phyloP scores from a whole-genome alignment of 2,329 filamentous ascomycete genomes.

The Diaporthe nobilis region DNA sequence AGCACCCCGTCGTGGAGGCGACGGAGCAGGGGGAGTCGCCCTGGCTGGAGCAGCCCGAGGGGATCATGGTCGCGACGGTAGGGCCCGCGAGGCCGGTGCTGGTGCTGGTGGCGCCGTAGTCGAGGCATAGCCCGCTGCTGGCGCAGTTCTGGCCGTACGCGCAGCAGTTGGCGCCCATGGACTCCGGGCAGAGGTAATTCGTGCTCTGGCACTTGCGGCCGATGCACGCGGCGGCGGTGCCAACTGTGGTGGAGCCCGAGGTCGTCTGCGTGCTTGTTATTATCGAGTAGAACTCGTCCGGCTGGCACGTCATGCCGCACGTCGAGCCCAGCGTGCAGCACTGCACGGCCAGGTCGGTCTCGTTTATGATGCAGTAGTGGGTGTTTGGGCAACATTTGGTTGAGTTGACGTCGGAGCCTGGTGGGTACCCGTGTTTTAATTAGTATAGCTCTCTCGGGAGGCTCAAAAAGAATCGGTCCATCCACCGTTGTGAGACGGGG shows the following conservation, averaged over 20 bases:
- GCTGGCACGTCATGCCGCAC: no score
- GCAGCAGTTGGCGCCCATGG: conserved; percentile 50
- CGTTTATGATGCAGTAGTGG: conserved; percentile 51
- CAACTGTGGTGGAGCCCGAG: no score
- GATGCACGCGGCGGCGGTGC: conserved; percentile 48
- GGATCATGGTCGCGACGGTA: conserved; percentile 52
- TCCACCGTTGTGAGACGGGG: background rate
- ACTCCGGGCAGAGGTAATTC: conserved; percentile 51
- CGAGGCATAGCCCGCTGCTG: conserved; percentile 52
- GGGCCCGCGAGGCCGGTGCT: conserved; percentile 43
- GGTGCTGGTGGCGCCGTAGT: conserved; percentile 45
- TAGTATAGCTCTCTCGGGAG: no score
- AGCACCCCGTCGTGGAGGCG: conserved; percentile 58
- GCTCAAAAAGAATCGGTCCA: no score
- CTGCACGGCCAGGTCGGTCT: conserved; percentile 40
- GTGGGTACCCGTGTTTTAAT: no score
- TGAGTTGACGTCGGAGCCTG: conserved; percentile 49
- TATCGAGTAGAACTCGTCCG: conserved; percentile 45
- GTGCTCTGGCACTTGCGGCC: conserved; percentile 49
- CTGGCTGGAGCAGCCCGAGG: conserved; percentile 59
- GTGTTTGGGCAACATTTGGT: conserved; percentile 47
- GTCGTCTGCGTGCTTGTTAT: conserved; percentile 48
- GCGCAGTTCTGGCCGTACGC: conserved; percentile 59
- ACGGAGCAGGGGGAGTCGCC: conserved; percentile 59
- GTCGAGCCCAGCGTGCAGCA: conserved; percentile 52